phyloP scores from a whole-genome alignment of 2,329 filamentous ascomycete genomes.

The Microcera coccophila region DNA sequence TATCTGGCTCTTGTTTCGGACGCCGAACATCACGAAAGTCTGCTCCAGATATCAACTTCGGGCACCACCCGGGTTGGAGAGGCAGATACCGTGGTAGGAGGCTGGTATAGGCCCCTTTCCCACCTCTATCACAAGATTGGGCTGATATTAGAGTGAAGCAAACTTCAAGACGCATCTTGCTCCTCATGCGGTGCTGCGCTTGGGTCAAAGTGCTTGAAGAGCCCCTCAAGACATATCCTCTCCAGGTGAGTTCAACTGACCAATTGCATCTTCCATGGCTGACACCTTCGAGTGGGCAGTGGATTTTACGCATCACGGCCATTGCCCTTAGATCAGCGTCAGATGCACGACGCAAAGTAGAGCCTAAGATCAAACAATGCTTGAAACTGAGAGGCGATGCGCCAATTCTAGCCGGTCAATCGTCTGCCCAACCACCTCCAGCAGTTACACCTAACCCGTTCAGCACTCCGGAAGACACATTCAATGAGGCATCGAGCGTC shows the following conservation, averaged over 20 bases:
- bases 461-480: neutral
- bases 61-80: conserved; percentile 31
- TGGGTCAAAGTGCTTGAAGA: conserved; percentile 34
- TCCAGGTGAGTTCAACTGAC: conserved; percentile 28
- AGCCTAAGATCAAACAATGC: conserved; percentile 32
- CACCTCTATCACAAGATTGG: too few species aligned
- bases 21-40: conserved; percentile 7
- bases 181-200: conserved; percentile 28
- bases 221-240: conserved; percentile 36
- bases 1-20: conserved; percentile 37
- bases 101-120: conserved; percentile 27
- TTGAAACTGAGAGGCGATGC: conserved; percentile 28
- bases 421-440: neutral
- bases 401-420: conserved; percentile 7
- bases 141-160: conserved; percentile 20
- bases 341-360: conserved; percentile 21
- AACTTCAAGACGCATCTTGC: conserved; percentile 37
- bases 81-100: conserved; percentile 33
- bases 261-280: conserved; percentile 1
- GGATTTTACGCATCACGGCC: conserved; percentile 32
- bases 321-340: conserved; percentile 22
- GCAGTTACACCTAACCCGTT: neutral
- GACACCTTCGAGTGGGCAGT: conserved; percentile 31
- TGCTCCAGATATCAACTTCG: conserved; percentile 18
- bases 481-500: neutral